Percentiles rank a stretch among this genome's conserved stretches.
These are phyloP conservation scores for Hypocrella siamensis DNA, from an alignment of 2,329 filamentous ascomycete species.

Conservation along the genomic window DNA sequence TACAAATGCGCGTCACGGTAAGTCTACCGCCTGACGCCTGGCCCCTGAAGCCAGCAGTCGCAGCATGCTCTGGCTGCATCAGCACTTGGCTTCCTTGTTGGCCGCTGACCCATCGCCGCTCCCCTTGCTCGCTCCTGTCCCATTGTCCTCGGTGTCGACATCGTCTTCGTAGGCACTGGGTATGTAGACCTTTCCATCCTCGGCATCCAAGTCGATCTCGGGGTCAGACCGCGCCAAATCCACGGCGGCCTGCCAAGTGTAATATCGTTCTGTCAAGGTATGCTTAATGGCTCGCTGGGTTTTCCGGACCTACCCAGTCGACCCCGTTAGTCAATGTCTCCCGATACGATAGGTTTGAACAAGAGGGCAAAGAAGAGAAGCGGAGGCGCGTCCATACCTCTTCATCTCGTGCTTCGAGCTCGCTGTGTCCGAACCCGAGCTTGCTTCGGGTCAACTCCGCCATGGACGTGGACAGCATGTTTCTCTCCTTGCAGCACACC, in stretches of 20 bases:
- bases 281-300: conserved; percentile 79
- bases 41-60: too few relatives aligned
- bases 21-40: too few relatives aligned
- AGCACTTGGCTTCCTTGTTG: conserved; percentile 6
- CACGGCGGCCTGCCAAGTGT: conserved; percentile 69
- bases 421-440: conserved; percentile 58
- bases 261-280: conserved; percentile 72
- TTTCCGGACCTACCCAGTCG: conserved; percentile 54
- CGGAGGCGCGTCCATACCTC: conserved; percentile 49
- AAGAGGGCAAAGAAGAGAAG: too few relatives aligned
- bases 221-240: conserved; percentile 48
- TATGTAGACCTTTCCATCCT: conserved; percentile 31
- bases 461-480: conserved; percentile 67
- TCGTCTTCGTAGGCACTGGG: conserved; percentile 24
- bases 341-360: not conserved
- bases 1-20: too few relatives aligned
- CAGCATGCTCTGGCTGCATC: too few relatives aligned
- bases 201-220: conserved; percentile 43
- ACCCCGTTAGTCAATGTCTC: conserved; percentile 6
- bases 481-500: conserved; percentile 82
- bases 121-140: conserved; percentile 9
- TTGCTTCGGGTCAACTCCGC: conserved; percentile 51
- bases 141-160: conserved; percentile 9
- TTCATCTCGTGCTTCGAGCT: conserved; percentile 46
- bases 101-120: conserved; percentile 5